A percentile compares a stretch with the other conserved stretches of the same genome.
These are phyloP conservation scores for Trichaptum fuscoviolaceum DNA, from an alignment of 768 basidiomycete genomes.

Conservation along the genomic window DNA sequence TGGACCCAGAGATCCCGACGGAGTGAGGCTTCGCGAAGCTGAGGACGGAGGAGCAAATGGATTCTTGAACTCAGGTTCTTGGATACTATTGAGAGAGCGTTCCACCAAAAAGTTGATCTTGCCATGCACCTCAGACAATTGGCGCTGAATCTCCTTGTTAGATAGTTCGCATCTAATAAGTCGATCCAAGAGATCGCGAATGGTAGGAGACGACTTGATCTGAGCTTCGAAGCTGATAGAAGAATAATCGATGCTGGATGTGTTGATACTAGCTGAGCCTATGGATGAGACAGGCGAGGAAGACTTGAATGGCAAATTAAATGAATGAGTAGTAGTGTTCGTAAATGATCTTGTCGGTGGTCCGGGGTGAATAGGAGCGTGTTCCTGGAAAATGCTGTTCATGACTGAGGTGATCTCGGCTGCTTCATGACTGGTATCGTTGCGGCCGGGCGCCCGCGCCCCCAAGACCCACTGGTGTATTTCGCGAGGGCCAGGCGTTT, in stretches of 20 bases:
- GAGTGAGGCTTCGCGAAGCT: slow-evolving; percentile 15
- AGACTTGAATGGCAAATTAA: slow-evolving; percentile 45
- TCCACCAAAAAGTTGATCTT: slow-evolving; percentile 77
- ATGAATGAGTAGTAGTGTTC: slow-evolving; percentile 39
- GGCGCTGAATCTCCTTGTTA: slow-evolving; percentile 66
- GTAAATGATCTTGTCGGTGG: slow-evolving; percentile 25
- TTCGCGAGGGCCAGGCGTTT: slow-evolving; percentile 30
- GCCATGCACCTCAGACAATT: slow-evolving; percentile 66
- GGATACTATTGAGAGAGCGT: slow-evolving; percentile 41
- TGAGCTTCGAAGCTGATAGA: slow-evolving; percentile 59
- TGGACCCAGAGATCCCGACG: slow-evolving; percentile 15
- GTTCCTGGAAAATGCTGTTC: slow-evolving; percentile 25
- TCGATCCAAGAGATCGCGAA: slow-evolving; percentile 73
- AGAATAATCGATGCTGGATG: slow-evolving; percentile 41
- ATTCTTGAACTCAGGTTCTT: slow-evolving; percentile 76
- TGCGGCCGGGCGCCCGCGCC: slow-evolving; percentile 21
- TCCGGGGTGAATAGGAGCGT: slow-evolving; percentile 43
- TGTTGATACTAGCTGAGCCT: slow-evolving; percentile 65
- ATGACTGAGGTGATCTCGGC: slow-evolving; percentile 7
- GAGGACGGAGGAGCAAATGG: slow-evolving; percentile 52
- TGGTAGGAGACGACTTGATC: slow-evolving; percentile 68
- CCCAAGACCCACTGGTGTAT: slow-evolving; percentile 18
- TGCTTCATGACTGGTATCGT: slow-evolving; percentile 33
- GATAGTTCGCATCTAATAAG: slow-evolving; percentile 65
- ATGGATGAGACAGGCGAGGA: slow-evolving; percentile 76